Conservation (phyloP, 176 grass and related monocot genomes). For the Zea luxurians region DNA sequence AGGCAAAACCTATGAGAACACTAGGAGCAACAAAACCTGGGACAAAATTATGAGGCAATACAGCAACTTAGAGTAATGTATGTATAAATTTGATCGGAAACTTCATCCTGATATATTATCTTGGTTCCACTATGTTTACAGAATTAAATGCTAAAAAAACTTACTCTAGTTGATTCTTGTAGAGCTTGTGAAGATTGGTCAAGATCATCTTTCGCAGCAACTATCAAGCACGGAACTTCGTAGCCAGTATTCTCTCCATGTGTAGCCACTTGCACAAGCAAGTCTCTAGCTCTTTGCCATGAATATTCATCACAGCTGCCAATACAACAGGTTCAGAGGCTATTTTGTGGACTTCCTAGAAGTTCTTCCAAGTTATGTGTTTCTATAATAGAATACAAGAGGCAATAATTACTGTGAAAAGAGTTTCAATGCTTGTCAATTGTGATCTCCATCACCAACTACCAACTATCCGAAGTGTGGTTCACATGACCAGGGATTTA, state of each 20-base stretch:
- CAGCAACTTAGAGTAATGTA: background rate
- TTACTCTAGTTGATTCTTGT: constrained; percentile 98
- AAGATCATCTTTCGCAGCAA: constrained; percentile 97
- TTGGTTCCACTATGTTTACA: constrained; percentile 4
- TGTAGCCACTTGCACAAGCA: constrained; percentile 88
- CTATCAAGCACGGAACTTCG: constrained; percentile 91
- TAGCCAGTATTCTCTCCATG: constrained; percentile 96
- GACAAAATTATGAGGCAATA: background rate
- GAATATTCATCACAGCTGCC: constrained; percentile 86
- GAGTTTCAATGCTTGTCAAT: background rate
- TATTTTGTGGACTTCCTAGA: background rate
- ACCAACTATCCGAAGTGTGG: background rate
- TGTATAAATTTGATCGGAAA: background rate
- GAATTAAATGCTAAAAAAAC: constrained; percentile 19
- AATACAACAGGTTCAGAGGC: background rate
- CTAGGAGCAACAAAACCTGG: background rate
- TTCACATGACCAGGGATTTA: background rate
- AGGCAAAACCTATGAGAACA: constrained; percentile 5
- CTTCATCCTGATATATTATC: background rate
- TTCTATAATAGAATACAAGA: constrained; percentile 3
- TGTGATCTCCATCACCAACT: background rate
- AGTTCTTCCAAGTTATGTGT: background rate
- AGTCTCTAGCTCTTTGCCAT: constrained; percentile 84
- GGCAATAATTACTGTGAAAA: background rate
- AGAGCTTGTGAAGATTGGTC: constrained; percentile 83